Evolutionary conservation across 257 asterid genomes (phyloP), one percentile per base, ranked within the genome.

Genomic region (Vinca minor): DNA sequence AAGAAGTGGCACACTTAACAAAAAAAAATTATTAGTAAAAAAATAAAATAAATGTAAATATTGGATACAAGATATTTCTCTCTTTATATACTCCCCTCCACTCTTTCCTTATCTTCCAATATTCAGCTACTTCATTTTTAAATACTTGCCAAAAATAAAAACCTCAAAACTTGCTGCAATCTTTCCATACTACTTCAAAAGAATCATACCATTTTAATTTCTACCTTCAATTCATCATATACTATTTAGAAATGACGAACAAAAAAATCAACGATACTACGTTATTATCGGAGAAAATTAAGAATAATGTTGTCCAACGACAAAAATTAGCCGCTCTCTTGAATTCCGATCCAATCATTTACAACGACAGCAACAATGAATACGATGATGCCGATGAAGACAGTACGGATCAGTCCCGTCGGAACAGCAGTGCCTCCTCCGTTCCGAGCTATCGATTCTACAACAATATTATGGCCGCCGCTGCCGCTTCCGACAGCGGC

Each of bases 271-370:
- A 71, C 0, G 74, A 38, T 32, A 42, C 53, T 29, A 25, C 67
- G 1, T 4, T 39, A 13, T 61, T 78, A 36, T 48, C 78, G 73
- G 86, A 72, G 42, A 74, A 76, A 18, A n/a, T n/a, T n/a, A n/a
- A n/a, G n/a, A 73, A 41, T 35, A 63, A 36, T 35, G 17, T 44
- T 8, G 35, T 38, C 67, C 78, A 74, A 17, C 77, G 94, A 3
- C 73, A 73, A 48, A 87, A 85, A 71, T 36, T 85, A 2, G 82
- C 77, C 1, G 72, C 80, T 58, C 67, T 85, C 32, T 65, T 87
- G 32, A 47, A 75, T 64, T 65, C 87, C 39, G 85, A 82, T 17
- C 77, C 70, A 18, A 4, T 71, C 25, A 58, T 55, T 52, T 70
- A 63, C 6, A 63, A 74, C 4, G 77, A 76, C 3, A 57, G 75